Conservation (phyloP, 257 asterid species). For the Paulownia fortunei region DNA sequence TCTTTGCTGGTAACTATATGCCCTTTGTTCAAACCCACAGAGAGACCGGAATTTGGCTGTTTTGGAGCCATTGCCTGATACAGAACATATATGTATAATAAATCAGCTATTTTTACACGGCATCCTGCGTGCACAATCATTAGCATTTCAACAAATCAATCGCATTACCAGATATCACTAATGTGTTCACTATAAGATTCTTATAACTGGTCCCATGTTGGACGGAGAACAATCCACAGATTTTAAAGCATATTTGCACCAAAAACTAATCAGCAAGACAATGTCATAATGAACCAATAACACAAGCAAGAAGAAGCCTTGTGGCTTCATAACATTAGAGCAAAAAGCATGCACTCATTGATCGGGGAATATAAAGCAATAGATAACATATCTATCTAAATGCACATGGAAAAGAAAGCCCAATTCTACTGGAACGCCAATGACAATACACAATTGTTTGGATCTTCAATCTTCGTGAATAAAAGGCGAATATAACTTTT, state of each 20-base stretch:
- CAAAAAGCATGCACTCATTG: not conserved
- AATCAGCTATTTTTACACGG: not conserved
- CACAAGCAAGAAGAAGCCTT: not conserved
- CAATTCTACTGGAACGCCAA: not conserved
- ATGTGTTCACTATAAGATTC: not conserved
- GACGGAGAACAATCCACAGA: not conserved
- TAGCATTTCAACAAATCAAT: not conserved
- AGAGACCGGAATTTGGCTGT: constrained; percentile 57
- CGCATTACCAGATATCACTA: not conserved
- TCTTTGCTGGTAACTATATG: constrained; percentile 62
- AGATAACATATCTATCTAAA: not conserved
- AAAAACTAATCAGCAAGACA: not conserved
- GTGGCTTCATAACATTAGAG: not conserved
- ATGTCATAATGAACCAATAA: not conserved
- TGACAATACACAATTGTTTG: not conserved
- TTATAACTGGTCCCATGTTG: not conserved
- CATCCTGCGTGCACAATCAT: not conserved
- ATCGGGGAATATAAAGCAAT: not conserved
- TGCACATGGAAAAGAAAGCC: not conserved
- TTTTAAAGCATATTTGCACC: not conserved
- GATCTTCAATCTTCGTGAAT: not conserved
- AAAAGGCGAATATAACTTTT: not conserved
- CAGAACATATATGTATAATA: not conserved
- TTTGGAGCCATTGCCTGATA: constrained; percentile 56
- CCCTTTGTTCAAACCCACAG: constrained; percentile 65